Evolutionary conservation across 768 basidiomycete genomes (phyloP).

Genomic region (Lactifluus hygrophoroides): DNA sequence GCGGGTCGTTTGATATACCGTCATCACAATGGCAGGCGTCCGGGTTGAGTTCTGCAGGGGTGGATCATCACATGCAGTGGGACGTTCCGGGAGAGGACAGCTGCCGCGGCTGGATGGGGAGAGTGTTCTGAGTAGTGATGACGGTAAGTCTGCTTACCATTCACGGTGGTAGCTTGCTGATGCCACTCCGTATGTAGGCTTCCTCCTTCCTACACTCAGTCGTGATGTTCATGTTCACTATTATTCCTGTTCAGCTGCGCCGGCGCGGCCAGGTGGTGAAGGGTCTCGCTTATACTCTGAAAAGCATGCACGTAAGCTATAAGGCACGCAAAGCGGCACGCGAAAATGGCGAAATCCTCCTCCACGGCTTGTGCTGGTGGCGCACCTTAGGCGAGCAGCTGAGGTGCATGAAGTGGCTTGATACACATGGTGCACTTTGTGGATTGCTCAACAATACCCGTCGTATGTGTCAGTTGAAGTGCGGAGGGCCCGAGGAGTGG

Average conservation of each 20-base stretch:
- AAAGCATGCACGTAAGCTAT: constrained; percentile 23
- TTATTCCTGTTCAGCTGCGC: constrained; percentile 20
- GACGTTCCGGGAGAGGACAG: constrained; percentile 11
- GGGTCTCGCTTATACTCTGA: constrained; percentile 12
- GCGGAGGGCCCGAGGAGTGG: constrained; percentile 45
- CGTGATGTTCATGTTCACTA: constrained; percentile 10
- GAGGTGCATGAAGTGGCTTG: constrained; percentile 29
- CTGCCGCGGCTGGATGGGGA: constrained; percentile 24
- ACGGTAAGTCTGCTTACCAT: neutral
- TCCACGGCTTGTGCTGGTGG: constrained; percentile 32
- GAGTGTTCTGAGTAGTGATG: constrained; percentile 20
- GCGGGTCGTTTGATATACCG: neutral
- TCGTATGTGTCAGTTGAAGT: constrained; percentile 52
- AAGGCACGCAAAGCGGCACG: constrained; percentile 39
- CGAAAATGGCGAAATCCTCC: constrained; percentile 40
- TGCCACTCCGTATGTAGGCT: too few relatives aligned
- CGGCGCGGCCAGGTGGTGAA: constrained; percentile 19
- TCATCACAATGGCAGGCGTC: neutral
- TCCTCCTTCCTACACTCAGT: too few relatives aligned
- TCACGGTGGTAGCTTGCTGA: neutral
- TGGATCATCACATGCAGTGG: constrained; percentile 25
- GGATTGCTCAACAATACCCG: constrained; percentile 59
- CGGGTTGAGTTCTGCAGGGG: constrained; percentile 13
- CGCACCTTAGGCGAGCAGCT: constrained; percentile 16
- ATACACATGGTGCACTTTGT: constrained; percentile 48